Percentiles rank a stretch among this genome's conserved stretches.
Evolutionary conservation across 2,329 filamentous ascomycete genomes (phyloP).

Genomic region (Immersiporthe knoxdaviesiana): DNA sequence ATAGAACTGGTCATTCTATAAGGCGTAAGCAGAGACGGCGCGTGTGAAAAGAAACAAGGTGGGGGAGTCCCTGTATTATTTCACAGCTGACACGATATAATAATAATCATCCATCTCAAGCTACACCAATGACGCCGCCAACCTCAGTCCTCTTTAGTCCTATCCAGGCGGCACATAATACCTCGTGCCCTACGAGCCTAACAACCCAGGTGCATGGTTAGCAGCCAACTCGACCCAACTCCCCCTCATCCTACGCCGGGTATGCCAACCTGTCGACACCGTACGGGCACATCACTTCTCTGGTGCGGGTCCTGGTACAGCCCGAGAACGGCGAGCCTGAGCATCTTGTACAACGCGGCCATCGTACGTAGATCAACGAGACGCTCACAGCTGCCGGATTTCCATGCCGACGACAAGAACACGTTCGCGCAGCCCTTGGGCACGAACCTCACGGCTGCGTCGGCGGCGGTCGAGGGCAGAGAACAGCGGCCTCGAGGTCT

Average conservation of each 20-base stretch:
- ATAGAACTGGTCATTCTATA: conserved; percentile 34
- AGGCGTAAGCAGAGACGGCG: conserved; percentile 32
- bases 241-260: conserved; percentile 9
- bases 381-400: conserved; percentile 4
- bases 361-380: conserved; percentile 13
- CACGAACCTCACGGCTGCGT: conserved; percentile 25
- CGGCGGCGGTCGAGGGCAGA: not conserved
- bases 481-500: conserved; percentile 8
- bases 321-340: conserved; percentile 18
- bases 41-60: not conserved
- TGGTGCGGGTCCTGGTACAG: conserved; percentile 21
- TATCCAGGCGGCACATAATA: conserved; percentile 35
- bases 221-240: not conserved
- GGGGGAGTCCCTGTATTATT: not conserved
- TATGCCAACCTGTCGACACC: conserved; percentile 26
- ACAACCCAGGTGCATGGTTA: conserved; percentile 21
- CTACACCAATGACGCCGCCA: conserved; percentile 37
- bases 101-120: not conserved
- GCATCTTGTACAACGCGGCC: conserved; percentile 21
- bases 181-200: conserved; percentile 28
- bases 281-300: conserved; percentile 23
- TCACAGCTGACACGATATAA: conserved; percentile 29
- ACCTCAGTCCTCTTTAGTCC: conserved; percentile 32
- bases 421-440: conserved; percentile 16
- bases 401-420: not conserved